These are phyloP conservation scores for Aspergillus pseudoviridinutans DNA, from an alignment of 2,329 filamentous ascomycete genomes.

Conservation along the genomic window DNA sequence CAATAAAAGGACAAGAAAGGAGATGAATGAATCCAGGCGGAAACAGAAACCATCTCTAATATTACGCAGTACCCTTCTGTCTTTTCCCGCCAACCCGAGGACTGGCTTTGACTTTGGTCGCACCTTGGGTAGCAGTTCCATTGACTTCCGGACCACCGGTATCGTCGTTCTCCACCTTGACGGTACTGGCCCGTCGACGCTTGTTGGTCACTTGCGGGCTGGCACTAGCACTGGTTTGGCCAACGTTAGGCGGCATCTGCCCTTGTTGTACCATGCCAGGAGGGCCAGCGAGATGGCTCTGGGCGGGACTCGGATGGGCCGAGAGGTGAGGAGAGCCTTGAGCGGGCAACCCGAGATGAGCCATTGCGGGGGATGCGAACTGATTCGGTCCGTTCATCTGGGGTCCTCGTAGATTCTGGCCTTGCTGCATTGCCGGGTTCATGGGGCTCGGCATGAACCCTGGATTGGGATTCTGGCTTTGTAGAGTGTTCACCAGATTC, in stretches of 20 bases:
- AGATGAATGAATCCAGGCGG: slow-evolving; percentile 2
- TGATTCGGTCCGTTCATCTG: slow-evolving; percentile 46
- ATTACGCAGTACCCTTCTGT: slow-evolving; percentile 42
- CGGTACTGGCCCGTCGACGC: slow-evolving; percentile 55
- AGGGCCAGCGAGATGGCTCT: slow-evolving; percentile 44
- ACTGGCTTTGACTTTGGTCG: slow-evolving; percentile 45
- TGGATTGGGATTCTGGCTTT: slow-evolving; percentile 31
- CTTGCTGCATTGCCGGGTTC: slow-evolving; percentile 35
- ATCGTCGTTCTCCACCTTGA: slow-evolving; percentile 58
- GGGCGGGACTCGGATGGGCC: slow-evolving; percentile 45
- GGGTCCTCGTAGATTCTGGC: slow-evolving; percentile 39
- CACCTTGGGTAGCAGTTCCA: slow-evolving; percentile 32
- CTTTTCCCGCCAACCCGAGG: slow-evolving; percentile 45
- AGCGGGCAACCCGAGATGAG: slow-evolving; percentile 48
- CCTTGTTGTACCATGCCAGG: slow-evolving; percentile 55
- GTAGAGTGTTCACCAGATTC: slow-evolving; percentile 47
- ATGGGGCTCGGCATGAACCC: slow-evolving; percentile 27
- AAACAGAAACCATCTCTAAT: slow-evolving; percentile 11
- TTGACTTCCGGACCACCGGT: slow-evolving; percentile 47
- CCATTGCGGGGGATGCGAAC: slow-evolving; percentile 57
- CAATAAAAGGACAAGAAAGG: slow-evolving; percentile 11
- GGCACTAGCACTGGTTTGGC: slow-evolving; percentile 55
- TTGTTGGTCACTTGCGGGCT: slow-evolving; percentile 60
- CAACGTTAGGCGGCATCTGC: slow-evolving; percentile 50
- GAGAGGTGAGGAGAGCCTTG: slow-evolving; percentile 52